phyloP scores from a whole-genome alignment of 495 filamentous ascomycete species.

The Podospora appendiculata region DNA sequence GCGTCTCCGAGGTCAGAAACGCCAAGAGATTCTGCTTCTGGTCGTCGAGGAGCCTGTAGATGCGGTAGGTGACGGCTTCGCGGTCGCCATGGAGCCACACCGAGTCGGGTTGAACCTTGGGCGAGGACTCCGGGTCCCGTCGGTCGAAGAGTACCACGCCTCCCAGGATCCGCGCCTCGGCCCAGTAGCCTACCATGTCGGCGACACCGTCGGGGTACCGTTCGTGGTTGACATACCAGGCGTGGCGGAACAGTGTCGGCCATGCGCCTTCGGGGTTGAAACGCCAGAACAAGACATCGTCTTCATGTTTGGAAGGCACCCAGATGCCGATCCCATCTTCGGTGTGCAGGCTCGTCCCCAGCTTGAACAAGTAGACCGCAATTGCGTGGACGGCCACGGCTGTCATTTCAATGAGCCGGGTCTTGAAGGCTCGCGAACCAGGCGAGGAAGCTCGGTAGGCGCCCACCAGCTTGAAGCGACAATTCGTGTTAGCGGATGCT shows the following conservation, averaged over 20 bases:
- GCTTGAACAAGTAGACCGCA: not conserved
- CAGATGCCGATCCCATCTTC: not conserved
- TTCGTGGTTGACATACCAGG: not conserved
- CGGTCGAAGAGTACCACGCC: not conserved
- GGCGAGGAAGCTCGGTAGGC: not conserved
- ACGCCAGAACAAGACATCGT: not conserved
- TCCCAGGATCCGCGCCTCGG: not conserved
- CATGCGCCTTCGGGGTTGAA: not conserved
- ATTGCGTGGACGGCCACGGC: not conserved
- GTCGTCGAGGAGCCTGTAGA: conserved; percentile 12
- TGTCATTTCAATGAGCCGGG: not conserved
- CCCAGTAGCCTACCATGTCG: not conserved
- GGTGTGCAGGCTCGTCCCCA: not conserved
- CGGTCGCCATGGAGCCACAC: conserved; percentile 13
- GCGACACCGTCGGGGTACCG: not conserved
- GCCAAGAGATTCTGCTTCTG: conserved; percentile 7
- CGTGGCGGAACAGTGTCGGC: not conserved
- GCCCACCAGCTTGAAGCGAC: not conserved
- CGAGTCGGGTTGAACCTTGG: not conserved
- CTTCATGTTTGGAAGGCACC: not conserved
- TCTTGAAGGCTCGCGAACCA: not conserved
- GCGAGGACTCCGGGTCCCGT: not conserved
- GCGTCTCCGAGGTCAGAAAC: conserved; percentile 8
- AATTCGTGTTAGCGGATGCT: not conserved
- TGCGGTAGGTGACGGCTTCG: conserved; percentile 3